Base-by-base conservation (phyloP, 1,284 basidiomycete species). In the Ceratobasidium sp. region DNA sequence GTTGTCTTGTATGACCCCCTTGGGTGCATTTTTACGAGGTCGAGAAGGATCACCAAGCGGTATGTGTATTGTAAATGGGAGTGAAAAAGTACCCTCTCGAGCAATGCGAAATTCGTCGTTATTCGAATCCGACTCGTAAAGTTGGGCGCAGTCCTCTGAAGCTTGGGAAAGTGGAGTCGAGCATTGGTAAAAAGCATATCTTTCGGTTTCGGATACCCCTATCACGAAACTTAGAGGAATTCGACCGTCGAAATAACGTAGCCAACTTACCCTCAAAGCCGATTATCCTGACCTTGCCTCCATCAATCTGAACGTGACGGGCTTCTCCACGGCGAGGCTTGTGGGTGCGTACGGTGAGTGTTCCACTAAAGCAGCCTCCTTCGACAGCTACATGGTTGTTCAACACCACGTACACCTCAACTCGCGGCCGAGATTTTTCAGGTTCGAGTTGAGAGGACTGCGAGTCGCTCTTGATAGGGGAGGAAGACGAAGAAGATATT, bases 161-260 rank as follows among this genome's bases (percentile, higher is more conserved):
- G 88, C 85, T 0, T 86, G 82, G 6, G 88, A 85, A 22, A 98
- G 84, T 13, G 86, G 83, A 19, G 88, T 85, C 5, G 91, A 88
- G 78, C 89, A 89, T 78, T 95, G 93, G 81, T 94, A 96, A 83
- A 98, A 97, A 22, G 92, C 90, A 81, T 94, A 90, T n/a, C 92
- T 85, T 69, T 88, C 84, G 75, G 87, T 85, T 48, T 87, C 84
- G 0, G 88, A 84, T 63, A 93, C 85, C 74, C 86, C 84, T 83
- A 77, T 27, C 58, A 14, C 7, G 13, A 16, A 29, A 2, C 1
- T 5, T 31, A 49, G 31, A n/a, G 7, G 46, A 34, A 46, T 51
- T 51, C 14, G 34, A 24, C 37, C 11, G 22, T 16, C 31, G 72
- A 74, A 16, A 31, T n/a, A 24, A 48, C 54, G n/a, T n/a, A 48